Evolutionary conservation across 805 yeast genomes (phyloP).

Genomic region (Pichia occidentalis): DNA sequence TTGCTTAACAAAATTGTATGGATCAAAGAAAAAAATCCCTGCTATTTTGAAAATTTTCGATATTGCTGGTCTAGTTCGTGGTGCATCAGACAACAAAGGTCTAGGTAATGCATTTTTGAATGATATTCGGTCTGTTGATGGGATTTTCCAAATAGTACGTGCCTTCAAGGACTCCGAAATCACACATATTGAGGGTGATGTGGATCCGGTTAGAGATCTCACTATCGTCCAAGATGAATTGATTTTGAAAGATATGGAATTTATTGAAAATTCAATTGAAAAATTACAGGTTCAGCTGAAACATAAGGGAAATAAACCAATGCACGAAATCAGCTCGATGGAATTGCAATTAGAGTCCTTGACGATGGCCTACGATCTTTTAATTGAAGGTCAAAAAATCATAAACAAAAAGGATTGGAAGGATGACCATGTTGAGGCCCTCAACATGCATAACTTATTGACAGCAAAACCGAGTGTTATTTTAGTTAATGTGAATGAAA

Average conservation of each 20-base stretch:
- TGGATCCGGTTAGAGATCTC: slow-evolving; percentile 59
- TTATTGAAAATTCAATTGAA: slow-evolving; percentile 54
- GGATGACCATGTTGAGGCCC: slow-evolving; percentile 81
- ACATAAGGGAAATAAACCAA: slow-evolving; percentile 80
- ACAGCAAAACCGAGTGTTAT: slow-evolving; percentile 96
- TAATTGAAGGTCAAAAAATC: slow-evolving; percentile 82
- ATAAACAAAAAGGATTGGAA: slow-evolving; percentile 79
- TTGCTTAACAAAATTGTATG: slow-evolving; percentile 40
- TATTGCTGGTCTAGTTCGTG: slow-evolving; percentile 64
- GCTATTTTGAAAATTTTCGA: slow-evolving; percentile 55
- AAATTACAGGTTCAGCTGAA: slow-evolving; percentile 67
- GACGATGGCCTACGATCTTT: slow-evolving; percentile 64
- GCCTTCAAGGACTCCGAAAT: slow-evolving; percentile 59
- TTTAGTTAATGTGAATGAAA: slow-evolving; percentile 83
- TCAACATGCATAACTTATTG: slow-evolving; percentile 78
- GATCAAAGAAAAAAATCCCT: slow-evolving; percentile 46
- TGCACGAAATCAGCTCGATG: slow-evolving; percentile 50
- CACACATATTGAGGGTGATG: slow-evolving; percentile 58
- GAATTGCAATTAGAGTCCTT: slow-evolving; percentile 82
- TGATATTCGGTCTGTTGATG: slow-evolving; percentile 66
- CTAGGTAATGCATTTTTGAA: slow-evolving; percentile 67
- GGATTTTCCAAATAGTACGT: slow-evolving; percentile 62
- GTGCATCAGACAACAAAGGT: slow-evolving; percentile 61
- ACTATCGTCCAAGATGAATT: slow-evolving; percentile 60
- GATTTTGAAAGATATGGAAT: slow-evolving; percentile 61